A percentile compares a stretch with the other conserved stretches of the same genome.
Evolutionary conservation across 805 yeast genomes (phyloP).

Genomic region (Wickerhamiella galacta): DNA sequence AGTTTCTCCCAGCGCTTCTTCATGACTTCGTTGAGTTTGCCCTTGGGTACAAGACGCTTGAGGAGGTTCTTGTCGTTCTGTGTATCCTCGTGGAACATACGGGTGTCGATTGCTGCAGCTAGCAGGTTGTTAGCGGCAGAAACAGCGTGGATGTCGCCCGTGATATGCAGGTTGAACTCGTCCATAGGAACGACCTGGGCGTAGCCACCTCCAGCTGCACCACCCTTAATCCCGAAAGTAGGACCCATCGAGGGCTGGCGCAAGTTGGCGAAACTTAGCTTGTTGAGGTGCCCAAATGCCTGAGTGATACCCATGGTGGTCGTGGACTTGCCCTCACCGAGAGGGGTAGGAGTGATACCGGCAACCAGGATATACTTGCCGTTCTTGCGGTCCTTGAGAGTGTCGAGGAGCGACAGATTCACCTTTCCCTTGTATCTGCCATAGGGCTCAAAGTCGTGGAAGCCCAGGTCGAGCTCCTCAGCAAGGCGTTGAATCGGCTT

Average conservation of each 20-base stretch:
- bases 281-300: slow-evolving; percentile 74
- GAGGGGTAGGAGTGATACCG: slow-evolving; percentile 95
- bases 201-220: slow-evolving; percentile 99
- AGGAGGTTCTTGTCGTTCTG: slow-evolving; percentile 68
- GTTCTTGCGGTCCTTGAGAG: slow-evolving; percentile 45
- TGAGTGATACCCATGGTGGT: slow-evolving; percentile 93
- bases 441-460: slow-evolving; percentile 68
- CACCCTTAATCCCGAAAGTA: slow-evolving; percentile 96
- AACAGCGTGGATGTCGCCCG: slow-evolving; percentile 96
- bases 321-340: slow-evolving; percentile 96
- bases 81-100: slow-evolving; percentile 87
- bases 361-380: slow-evolving; percentile 87
- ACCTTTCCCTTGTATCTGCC: slow-evolving; percentile 89
- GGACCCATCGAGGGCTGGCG: slow-evolving; percentile 99
- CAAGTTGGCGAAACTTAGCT: slow-evolving; percentile 78
- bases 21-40: slow-evolving; percentile 72
- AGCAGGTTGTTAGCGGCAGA: slow-evolving; percentile 83
- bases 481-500: slow-evolving; percentile 68
- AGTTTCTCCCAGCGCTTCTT: slow-evolving; percentile 55
- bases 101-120: slow-evolving; percentile 93
- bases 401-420: slow-evolving; percentile 48
- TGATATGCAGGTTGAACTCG: slow-evolving; percentile 92
- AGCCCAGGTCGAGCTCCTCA: slow-evolving; percentile 60
- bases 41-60: slow-evolving; percentile 70
- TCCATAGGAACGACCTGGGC: slow-evolving; percentile 98